Percentiles rank a stretch among this genome's conserved stretches.
phyloP scores from a whole-genome alignment of 2,329 filamentous ascomycete species.

The Aspergillus ruber region DNA sequence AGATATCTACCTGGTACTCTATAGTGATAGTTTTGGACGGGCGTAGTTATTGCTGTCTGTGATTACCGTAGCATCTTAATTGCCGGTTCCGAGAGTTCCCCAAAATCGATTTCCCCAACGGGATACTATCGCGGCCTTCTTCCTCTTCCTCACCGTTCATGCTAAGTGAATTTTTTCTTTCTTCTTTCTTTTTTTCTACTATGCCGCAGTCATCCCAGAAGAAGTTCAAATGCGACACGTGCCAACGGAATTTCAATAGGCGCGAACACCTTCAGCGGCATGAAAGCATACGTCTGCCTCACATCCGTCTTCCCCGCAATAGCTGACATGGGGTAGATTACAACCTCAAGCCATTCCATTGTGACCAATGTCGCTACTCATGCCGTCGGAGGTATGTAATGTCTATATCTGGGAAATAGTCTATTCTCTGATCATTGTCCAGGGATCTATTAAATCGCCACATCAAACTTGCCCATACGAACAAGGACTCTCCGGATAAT shows the following conservation, averaged over 20 bases:
- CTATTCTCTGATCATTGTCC: neutral
- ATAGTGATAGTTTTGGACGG: neutral
- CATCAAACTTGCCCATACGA: slow-evolving; percentile 1
- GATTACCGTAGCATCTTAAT: too few species aligned
- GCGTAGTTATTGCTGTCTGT: too few species aligned
- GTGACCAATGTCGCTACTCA: neutral
- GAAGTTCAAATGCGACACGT: slow-evolving; percentile 4
- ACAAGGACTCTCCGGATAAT: neutral
- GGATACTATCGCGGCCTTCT: too few species aligned
- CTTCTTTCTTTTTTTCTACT: too few species aligned
- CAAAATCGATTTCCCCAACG: too few species aligned
- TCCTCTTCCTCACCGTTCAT: too few species aligned
- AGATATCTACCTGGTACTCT: neutral
- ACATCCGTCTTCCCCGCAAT: neutral
- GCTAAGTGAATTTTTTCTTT: too few species aligned
- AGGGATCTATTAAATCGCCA: slow-evolving; percentile 5
- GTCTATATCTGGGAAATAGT: too few species aligned
- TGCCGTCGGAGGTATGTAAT: slow-evolving; percentile 3
- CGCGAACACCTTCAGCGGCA: slow-evolving; percentile 8
- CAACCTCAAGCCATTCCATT: slow-evolving; percentile 1
- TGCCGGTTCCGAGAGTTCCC: too few species aligned
- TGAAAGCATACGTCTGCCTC: slow-evolving; percentile 3
- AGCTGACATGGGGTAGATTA: neutral
- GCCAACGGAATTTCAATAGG: slow-evolving; percentile 5
- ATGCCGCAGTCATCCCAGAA: too few species aligned